These are phyloP conservation scores for Aspergillus glaucus DNA, from an alignment of 2,329 filamentous ascomycete species.

Conservation along the genomic window DNA sequence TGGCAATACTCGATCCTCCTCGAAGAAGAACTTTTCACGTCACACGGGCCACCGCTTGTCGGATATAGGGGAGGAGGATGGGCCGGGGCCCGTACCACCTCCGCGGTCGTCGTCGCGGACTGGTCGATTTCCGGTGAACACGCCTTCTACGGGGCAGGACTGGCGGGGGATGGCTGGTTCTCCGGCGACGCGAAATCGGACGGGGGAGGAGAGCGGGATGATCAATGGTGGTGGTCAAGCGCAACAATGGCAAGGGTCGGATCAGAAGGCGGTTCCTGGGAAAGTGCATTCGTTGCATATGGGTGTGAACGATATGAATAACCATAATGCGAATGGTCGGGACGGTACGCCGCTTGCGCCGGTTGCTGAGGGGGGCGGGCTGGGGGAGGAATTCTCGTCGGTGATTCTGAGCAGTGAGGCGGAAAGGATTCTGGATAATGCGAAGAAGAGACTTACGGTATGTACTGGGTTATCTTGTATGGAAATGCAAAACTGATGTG, in stretches of 20 bases:
- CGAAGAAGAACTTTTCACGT: slow-evolving; percentile 27
- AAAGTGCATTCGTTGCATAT: slow-evolving; percentile 2
- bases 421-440: slow-evolving; percentile 86
- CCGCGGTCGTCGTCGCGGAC: slow-evolving; percentile 16
- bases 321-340: slow-evolving; percentile 8
- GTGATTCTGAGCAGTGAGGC: slow-evolving; percentile 73
- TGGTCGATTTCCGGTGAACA: slow-evolving; percentile 6
- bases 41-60: slow-evolving; percentile 37
- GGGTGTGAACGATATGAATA: slow-evolving; percentile 2
- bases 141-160: not conserved
- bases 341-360: slow-evolving; percentile 26
- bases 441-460: slow-evolving; percentile 82
- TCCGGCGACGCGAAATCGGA: slow-evolving; percentile 5
- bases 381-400: slow-evolving; percentile 63
- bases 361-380: slow-evolving; percentile 33
- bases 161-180: slow-evolving; percentile 11
- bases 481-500: slow-evolving; percentile 9
- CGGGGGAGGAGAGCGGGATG: not conserved
- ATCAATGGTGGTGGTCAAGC: not conserved
- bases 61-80: slow-evolving; percentile 41
- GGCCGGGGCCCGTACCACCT: slow-evolving; percentile 2
- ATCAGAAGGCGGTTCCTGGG: slow-evolving; percentile 7
- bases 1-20: slow-evolving; percentile 8
- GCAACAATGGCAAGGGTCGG: slow-evolving; percentile 4
- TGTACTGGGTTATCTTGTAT: slow-evolving; percentile 27